Base-by-base conservation (phyloP, 108 stramenopile species). In the Cyclotella distinguenda region DNA sequence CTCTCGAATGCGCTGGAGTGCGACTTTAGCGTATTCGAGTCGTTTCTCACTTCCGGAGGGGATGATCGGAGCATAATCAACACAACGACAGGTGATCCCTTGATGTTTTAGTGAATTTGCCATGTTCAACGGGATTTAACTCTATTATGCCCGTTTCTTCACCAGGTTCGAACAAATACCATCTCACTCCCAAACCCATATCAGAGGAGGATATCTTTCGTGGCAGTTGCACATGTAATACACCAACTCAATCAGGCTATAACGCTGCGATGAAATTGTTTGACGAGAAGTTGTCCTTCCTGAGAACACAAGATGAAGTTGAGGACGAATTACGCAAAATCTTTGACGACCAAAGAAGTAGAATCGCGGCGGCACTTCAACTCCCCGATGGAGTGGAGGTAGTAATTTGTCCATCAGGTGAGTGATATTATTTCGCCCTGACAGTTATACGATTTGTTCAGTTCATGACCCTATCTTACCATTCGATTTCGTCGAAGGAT, bases 141-240 rank as follows among this genome's bases (percentile, higher is more conserved):
- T 60, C 40, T 43, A 44, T 43, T 18, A 22, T 18, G 16, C 25
- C 25, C 1, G 13, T 21, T 22, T 44, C 12, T 13, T 11, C 5
- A 0, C 61, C 64, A 43, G 69, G 70, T 34, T 75, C 84, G 38
- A 85, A 85, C 62, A 82, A 84, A 50, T 87, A 87, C 48, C 86
- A 87, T 53, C 79, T 84, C 53, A 50, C 35, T 10, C 86, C 86
- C 16, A 72, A 76, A 22, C 86, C 86, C 13, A 72, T 87, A 25
- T 67, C 66, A 25, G 25, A 53, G 5, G 43, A 51, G 25, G 60
- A 74, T 40, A 77, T 87, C 16, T 87, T 87, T 56, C 83, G 86
- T 51, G 86, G 86, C 16, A 83, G 82, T 61, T 87, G 86, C 58
- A 87, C 86, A 13, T 77, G 86, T 33, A 87, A 87, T 48, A 69